Evolutionary conservation across 148 eudicot genomes (phyloP), one percentile per base, ranked within the genome.

Genomic region (Cornus florida): DNA sequence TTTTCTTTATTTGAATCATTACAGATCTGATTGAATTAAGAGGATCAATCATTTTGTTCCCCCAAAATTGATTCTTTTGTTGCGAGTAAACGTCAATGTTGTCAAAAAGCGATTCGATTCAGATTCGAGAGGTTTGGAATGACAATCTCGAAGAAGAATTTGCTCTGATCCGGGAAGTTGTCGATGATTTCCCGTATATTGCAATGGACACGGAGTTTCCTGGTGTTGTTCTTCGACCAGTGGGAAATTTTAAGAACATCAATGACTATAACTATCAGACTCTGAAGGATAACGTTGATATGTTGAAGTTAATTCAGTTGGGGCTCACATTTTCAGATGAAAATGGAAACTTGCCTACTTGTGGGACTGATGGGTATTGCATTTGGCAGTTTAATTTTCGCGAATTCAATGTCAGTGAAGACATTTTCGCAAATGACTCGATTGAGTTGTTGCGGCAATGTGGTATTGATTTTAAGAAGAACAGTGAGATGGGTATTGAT

Each of bases 201-300:
- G 88, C 88, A 32, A 86, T 86, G 88, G 88, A 86, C 83, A 74
- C 88, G 6, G 88, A 86, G 86, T 86, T 86, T 71, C 86, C 88
- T 22, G 88, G 88, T 33, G 86, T 86, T 31, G 88, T 86, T 4
- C 78, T 81, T 2, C 10, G 88, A 33, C 88, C 88, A 0, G 86
- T 86, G 1, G 88, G 88, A 3, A 83, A 75, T 35, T 83, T 86
- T 2, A 81, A 86, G 84, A 80, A 83, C 38, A 86, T 83, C 11
- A 80, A 84, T 0, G 88, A 86, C 24, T 86, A 74, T 75, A 86
- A 86, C 70, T 86, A 86, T 17, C 83, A 80, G 77, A 81, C 86
- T 33, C 53, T 86, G 3, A 86, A 86, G 71, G 88, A 86, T 72
- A 86, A 86, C 72, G 88, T 86, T 78, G 88, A 86, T 81, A 83